These are phyloP conservation scores for Mucuna pruriens DNA, from an alignment of 306 rosid genomes.

Conservation along the genomic window DNA sequence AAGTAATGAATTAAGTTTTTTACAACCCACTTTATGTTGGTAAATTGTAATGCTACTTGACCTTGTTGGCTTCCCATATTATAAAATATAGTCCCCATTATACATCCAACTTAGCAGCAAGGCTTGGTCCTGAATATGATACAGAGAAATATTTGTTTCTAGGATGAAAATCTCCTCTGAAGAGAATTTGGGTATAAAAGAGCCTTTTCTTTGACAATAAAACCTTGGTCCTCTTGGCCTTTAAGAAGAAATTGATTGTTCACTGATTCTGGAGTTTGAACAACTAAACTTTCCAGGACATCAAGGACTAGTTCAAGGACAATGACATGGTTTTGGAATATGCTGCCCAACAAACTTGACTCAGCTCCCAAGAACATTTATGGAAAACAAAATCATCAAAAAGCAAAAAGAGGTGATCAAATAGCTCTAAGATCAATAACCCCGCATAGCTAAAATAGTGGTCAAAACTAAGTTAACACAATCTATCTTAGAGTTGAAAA, in stretches of 20 bases:
- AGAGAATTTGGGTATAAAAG: background rate
- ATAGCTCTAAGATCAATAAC: no score
- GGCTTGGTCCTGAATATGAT: background rate
- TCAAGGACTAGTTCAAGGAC: background rate
- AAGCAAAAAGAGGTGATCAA: background rate
- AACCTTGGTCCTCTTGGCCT: background rate
- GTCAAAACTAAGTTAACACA: no score
- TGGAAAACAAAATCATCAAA: background rate
- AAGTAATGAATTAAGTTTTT: background rate
- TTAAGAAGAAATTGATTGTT: background rate
- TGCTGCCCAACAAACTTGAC: no score
- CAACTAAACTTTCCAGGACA: background rate
- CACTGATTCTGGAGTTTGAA: background rate
- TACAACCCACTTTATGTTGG: background rate
- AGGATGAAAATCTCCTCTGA: background rate
- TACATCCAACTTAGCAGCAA: background rate
- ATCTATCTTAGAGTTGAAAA: no score
- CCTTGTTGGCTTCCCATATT: background rate
- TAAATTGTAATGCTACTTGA: background rate
- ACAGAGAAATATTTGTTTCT: no score
- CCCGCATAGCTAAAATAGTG: no score
- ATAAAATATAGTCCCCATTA: background rate
- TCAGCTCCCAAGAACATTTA: no score
- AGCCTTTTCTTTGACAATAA: background rate
- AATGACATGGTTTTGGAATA: no score